Evolutionary conservation across 805 yeast species (phyloP).

Genomic region (Kockiozyma suomiensis): DNA sequence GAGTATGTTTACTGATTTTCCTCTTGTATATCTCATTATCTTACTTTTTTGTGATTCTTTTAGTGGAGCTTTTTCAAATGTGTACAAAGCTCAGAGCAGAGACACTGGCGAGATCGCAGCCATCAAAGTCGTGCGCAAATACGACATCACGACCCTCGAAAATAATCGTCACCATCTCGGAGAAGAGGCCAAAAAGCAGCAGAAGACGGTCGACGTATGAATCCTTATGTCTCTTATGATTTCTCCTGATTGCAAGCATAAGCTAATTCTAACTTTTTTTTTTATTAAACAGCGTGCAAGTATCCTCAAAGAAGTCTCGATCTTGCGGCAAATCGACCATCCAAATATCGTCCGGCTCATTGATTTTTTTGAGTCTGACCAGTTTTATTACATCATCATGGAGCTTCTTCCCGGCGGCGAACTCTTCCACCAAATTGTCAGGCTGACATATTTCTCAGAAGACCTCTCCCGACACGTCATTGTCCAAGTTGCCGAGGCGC

Average conservation of each 20-base stretch:
- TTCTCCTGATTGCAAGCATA: too few species aligned
- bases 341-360: constrained; percentile 61
- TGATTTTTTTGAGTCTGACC: constrained; percentile 54
- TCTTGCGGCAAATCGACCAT: constrained; percentile 67
- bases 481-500: constrained; percentile 68
- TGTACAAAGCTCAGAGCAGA: constrained; percentile 67
- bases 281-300: constrained; percentile 48
- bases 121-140: constrained; percentile 72
- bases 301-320: constrained; percentile 69
- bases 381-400: constrained; percentile 62
- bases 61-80: constrained; percentile 84
- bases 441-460: constrained; percentile 74
- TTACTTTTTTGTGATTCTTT: neutral
- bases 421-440: constrained; percentile 76
- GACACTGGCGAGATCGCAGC: constrained; percentile 58
- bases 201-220: constrained; percentile 32
- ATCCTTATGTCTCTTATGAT: too few species aligned
- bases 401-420: constrained; percentile 80
- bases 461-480: constrained; percentile 72
- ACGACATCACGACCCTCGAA: constrained; percentile 38
- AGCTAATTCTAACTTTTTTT: constrained; percentile 3
- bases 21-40: neutral
- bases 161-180: constrained; percentile 27
- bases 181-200: constrained; percentile 32
- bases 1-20: constrained; percentile 38